Conservation (phyloP, 1,139 yeast species). For the Chernovozyma sophiae-reginae region DNA sequence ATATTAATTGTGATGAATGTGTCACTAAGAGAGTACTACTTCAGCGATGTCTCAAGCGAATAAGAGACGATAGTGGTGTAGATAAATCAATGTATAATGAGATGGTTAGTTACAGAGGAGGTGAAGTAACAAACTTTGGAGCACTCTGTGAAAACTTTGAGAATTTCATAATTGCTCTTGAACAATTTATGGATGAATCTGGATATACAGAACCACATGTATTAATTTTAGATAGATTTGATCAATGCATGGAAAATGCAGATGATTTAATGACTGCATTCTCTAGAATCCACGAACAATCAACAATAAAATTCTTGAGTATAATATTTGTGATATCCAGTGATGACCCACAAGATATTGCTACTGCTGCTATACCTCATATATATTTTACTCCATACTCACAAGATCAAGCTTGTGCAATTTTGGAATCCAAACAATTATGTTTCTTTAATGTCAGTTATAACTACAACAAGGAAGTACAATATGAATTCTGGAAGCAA, state of each 20-base stretch:
- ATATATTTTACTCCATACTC: conserved; percentile 47
- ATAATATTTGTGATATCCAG: conserved; percentile 32
- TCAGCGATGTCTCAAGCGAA: conserved; percentile 32
- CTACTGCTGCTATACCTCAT: conserved; percentile 47
- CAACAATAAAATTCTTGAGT: conserved; percentile 25
- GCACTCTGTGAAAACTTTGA: conserved; percentile 43
- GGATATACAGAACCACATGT: conserved; percentile 41
- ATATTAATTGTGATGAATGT: conserved; percentile 37
- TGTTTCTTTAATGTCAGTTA: conserved; percentile 19
- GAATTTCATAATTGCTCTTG: conserved; percentile 40
- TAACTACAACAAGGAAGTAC: background rate
- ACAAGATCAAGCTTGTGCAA: conserved; percentile 33
- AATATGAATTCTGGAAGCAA: conserved; percentile 40
- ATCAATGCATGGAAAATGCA: conserved; percentile 48
- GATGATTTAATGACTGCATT: conserved; percentile 45
- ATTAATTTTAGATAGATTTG: conserved; percentile 56
- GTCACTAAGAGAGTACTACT: conserved; percentile 34
- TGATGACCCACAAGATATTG: conserved; percentile 45
- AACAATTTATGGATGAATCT: conserved; percentile 29
- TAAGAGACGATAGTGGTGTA: conserved; percentile 27
- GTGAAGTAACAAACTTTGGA: conserved; percentile 16
- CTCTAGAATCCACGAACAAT: conserved; percentile 42
- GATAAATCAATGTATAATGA: conserved; percentile 11
- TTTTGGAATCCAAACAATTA: conserved; percentile 27
- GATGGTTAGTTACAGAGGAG: conserved; percentile 16